Percentiles rank a stretch among this genome's conserved stretches.
These are phyloP conservation scores for Lunasporangiospora selenospora DNA, from an alignment of 192 early-diverging fungal genomes.

Conservation along the genomic window DNA sequence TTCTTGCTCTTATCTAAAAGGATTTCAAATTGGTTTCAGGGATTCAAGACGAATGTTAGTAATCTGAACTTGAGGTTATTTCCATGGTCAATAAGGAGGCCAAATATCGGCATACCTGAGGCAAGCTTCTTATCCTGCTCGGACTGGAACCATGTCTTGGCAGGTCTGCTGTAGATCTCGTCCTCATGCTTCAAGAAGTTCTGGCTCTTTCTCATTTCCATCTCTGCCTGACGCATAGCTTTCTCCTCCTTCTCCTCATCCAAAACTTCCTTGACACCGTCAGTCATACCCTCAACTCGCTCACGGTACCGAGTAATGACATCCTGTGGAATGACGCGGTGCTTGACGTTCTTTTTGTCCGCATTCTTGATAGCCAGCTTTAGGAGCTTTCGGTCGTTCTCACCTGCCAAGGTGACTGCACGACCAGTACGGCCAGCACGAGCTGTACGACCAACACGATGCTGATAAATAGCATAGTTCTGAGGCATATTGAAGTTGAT, in stretches of 20 bases:
- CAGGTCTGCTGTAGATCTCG: slow-evolving; percentile 91
- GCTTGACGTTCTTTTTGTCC: slow-evolving; percentile 77
- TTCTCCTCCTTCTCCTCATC: slow-evolving; percentile 83
- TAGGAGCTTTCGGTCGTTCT: slow-evolving; percentile 92
- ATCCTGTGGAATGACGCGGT: slow-evolving; percentile 85
- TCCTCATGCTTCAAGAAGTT: slow-evolving; percentile 85
- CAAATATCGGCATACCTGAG: slow-evolving; percentile 63
- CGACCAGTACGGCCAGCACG: slow-evolving; percentile 86
- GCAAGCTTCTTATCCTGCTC: slow-evolving; percentile 73
- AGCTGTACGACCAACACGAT: slow-evolving; percentile 96
- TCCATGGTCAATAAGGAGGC: too few relatives aligned
- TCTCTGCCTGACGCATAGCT: slow-evolving; percentile 83
- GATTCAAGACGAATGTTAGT: too few relatives aligned
- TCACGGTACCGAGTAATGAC: slow-evolving; percentile 79
- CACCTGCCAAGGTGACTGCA: slow-evolving; percentile 90
- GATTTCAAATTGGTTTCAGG: too few relatives aligned
- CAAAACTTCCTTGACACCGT: slow-evolving; percentile 71
- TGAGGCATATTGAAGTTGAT: slow-evolving; percentile 99
- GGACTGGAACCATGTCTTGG: slow-evolving; percentile 95
- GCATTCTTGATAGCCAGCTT: slow-evolving; percentile 93
- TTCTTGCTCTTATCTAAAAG: slow-evolving; percentile 23
- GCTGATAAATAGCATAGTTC: slow-evolving; percentile 91
- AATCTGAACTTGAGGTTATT: too few relatives aligned
- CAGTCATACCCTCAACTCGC: slow-evolving; percentile 71
- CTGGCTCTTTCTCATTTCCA: slow-evolving; percentile 85